phyloP scores from a whole-genome alignment of 257 asterid genomes.

The Solanum gracilifrons region DNA sequence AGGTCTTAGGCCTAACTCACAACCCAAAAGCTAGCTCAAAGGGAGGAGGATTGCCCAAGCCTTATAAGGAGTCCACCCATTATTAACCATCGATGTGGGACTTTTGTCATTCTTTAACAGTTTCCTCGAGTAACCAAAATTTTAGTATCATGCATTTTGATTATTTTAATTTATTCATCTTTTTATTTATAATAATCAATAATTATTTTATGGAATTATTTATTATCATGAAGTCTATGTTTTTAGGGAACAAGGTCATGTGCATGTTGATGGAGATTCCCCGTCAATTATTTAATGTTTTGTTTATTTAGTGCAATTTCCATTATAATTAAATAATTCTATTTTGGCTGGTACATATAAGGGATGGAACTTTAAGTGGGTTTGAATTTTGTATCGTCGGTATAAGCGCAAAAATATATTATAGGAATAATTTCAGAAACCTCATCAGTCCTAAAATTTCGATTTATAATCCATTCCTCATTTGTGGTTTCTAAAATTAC shows the following conservation, averaged over 20 bases:
- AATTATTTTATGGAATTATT: neutral
- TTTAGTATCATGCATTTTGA: slow-evolving; percentile 26
- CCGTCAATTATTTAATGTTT: slow-evolving; percentile 5
- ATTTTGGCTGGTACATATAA: neutral
- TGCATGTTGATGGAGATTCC: slow-evolving; percentile 47
- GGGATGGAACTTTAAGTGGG: neutral
- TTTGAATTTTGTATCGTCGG: no score
- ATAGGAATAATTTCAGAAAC: no score
- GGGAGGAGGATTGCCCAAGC: no score
- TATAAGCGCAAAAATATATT: no score
- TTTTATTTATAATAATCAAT: neutral
- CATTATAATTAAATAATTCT: neutral
- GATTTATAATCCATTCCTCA: no score
- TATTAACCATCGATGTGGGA: no score
- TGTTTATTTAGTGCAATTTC: neutral
- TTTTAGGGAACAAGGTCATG: slow-evolving; percentile 58
- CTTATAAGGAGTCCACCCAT: no score
- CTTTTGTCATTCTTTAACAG: no score
- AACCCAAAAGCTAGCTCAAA: no score
- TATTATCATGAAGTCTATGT: slow-evolving; percentile 5
- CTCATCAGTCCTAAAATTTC: no score
- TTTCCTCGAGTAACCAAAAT: slow-evolving; percentile 14
- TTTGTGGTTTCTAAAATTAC: no score
- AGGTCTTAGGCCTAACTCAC: no score
- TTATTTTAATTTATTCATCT: neutral